Percentiles rank a stretch among this genome's conserved stretches.
Evolutionary conservation across 2,329 filamentous ascomycete species (phyloP).

Genomic region (Xylaria hypoxylon): DNA sequence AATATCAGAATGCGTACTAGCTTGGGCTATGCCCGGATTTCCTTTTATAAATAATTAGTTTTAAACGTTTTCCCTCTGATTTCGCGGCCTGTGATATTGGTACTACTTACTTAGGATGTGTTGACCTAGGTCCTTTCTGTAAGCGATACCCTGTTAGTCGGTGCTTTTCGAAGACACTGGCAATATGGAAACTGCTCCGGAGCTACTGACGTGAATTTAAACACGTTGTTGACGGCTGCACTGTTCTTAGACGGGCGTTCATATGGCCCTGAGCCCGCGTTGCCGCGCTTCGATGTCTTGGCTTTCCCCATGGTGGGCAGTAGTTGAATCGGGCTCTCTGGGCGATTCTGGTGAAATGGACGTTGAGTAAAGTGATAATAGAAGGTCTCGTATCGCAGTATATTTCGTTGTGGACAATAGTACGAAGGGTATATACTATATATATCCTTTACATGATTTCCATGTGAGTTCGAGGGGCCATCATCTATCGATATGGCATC

Average conservation of each 20-base stretch:
- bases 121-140: slow-evolving; percentile 72
- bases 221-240: slow-evolving; percentile 78
- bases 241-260: slow-evolving; percentile 53
- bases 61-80: too few species aligned
- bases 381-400: not conserved
- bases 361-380: too few species aligned
- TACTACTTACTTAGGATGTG: slow-evolving; percentile 76
- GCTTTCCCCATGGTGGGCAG: slow-evolving; percentile 54
- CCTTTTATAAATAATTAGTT: not conserved
- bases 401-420: not conserved
- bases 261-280: slow-evolving; percentile 55
- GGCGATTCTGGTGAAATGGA: not conserved
- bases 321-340: slow-evolving; percentile 34
- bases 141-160: slow-evolving; percentile 10
- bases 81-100: too few species aligned
- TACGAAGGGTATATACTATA: not conserved
- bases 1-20: slow-evolving; percentile 23
- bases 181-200: not conserved
- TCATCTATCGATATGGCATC: slow-evolving; percentile 4
- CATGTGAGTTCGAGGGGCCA: slow-evolving; percentile 33
- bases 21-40: slow-evolving; percentile 39
- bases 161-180: not conserved
- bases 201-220: slow-evolving; percentile 78
- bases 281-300: slow-evolving; percentile 53
- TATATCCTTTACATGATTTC: too few species aligned